Evolutionary conservation across 441 rosid genomes (phyloP).

Genomic region (Bocquillonia castaneifolia): DNA sequence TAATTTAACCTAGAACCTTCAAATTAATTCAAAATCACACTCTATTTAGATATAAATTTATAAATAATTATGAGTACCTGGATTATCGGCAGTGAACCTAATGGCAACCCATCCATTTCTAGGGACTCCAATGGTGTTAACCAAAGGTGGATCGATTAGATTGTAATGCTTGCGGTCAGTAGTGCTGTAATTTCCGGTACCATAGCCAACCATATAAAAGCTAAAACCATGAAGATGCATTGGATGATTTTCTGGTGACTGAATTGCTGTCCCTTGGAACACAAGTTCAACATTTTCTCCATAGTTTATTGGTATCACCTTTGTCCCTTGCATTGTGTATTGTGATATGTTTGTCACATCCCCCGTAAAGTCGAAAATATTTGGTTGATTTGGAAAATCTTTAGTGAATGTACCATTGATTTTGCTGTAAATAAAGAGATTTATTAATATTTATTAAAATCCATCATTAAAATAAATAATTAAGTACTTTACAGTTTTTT

Average conservation of each 20-base stretch:
- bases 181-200: slow-evolving; percentile 39
- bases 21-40: too few relatives aligned
- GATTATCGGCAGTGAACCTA: slow-evolving; percentile 30
- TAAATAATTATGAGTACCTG: slow-evolving; percentile 23
- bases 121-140: slow-evolving; percentile 34
- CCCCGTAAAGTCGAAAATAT: too few relatives aligned
- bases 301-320: slow-evolving; percentile 16
- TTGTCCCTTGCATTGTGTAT: too few relatives aligned
- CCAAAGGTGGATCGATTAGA: slow-evolving; percentile 42
- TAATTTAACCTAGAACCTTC: too few relatives aligned
- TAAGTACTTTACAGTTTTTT: too few relatives aligned
- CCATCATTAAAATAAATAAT: too few relatives aligned
- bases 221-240: slow-evolving; percentile 56
- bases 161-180: slow-evolving; percentile 28
- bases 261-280: slow-evolving; percentile 45
- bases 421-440: too few relatives aligned
- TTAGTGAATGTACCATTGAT: too few relatives aligned
- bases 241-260: too few relatives aligned
- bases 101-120: slow-evolving; percentile 34
- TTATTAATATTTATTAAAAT: too few relatives aligned
- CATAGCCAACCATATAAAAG: slow-evolving; percentile 43
- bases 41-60: too few relatives aligned
- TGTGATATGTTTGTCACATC: too few relatives aligned
- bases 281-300: slow-evolving; percentile 41
- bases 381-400: slow-evolving; percentile 39